These are phyloP conservation scores for Byssochlamys sp. DNA, from an alignment of 2,329 filamentous ascomycete species.

Conservation along the genomic window DNA sequence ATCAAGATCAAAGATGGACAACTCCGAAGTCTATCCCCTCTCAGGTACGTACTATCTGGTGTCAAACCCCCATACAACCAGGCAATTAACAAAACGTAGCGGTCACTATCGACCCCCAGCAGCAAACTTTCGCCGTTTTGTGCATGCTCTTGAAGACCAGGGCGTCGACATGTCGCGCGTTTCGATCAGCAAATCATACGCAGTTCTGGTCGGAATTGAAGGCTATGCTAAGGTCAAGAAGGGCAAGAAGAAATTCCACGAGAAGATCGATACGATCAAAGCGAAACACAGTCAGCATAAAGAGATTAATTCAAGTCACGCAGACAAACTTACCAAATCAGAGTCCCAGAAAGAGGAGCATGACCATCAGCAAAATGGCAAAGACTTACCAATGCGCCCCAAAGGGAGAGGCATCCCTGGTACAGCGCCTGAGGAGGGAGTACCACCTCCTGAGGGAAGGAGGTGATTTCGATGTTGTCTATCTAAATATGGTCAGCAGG, in stretches of 20 bases:
- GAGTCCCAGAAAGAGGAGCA: neutral
- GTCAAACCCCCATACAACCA: no score
- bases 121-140: conserved; percentile 72
- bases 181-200: conserved; percentile 71
- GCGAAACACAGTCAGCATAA: neutral
- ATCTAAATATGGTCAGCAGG: neutral
- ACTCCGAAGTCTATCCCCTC: conserved; percentile 59
- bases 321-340: no score
- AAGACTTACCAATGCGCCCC: conserved; percentile 28
- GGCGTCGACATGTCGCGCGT: conserved; percentile 72
- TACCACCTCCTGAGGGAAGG: conserved; percentile 17
- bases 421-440: conserved; percentile 17
- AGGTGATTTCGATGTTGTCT: conserved; percentile 3
- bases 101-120: conserved; percentile 81
- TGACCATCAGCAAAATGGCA: conserved; percentile 43
- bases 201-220: conserved; percentile 72
- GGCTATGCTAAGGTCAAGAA: conserved; percentile 61
- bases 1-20: conserved; percentile 78
- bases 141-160: conserved; percentile 59
- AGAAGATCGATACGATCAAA: conserved; percentile 20
- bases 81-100: conserved; percentile 32
- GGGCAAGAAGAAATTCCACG: conserved; percentile 49
- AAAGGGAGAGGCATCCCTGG: conserved; percentile 8
- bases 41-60: neutral
- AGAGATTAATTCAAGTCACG: no score